Conservation (phyloP, 2,329 filamentous ascomycete genomes). For the Aulographum hederae region DNA sequence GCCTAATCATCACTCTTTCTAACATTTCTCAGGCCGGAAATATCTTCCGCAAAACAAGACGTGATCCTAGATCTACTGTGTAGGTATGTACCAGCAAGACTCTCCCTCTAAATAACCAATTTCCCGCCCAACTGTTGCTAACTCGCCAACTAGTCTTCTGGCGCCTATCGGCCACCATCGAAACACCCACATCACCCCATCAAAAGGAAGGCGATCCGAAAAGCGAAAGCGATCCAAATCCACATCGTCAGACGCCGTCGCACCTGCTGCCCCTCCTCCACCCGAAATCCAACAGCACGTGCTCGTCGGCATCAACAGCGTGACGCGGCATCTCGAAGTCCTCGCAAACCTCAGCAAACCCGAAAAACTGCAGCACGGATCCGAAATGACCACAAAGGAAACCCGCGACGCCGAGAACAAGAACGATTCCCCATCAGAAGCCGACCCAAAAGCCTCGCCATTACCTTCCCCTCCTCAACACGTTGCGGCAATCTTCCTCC, state of each 20-base stretch:
- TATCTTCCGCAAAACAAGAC: constrained; percentile 1
- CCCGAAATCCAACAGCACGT: constrained; percentile 39
- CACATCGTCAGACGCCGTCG: constrained; percentile 8
- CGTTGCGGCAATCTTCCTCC: constrained; percentile 1
- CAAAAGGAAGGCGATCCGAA: constrained; percentile 41
- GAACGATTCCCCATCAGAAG: not conserved
- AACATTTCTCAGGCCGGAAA: constrained; percentile 1
- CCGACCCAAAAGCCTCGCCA: not conserved
- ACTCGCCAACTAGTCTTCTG: constrained; percentile 35
- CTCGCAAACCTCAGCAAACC: too few relatives aligned
- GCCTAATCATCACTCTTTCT: too few relatives aligned
- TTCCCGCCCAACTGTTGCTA: constrained; percentile 3
- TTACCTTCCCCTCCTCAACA: not conserved
- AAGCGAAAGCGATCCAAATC: constrained; percentile 32
- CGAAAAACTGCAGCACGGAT: too few relatives aligned
- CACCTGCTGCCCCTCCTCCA: constrained; percentile 13
- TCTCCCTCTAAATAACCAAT: constrained; percentile 1
- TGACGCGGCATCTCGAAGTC: constrained; percentile 39
- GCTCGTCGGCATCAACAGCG: constrained; percentile 45
- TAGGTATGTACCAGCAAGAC: constrained; percentile 1
- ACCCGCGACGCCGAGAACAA: too few relatives aligned
- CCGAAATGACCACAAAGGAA: too few relatives aligned
- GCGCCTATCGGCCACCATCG: constrained; percentile 46
- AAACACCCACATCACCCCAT: constrained; percentile 31
- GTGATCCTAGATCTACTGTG: constrained; percentile 3